These are phyloP conservation scores for Triglochin maritima DNA, from an alignment of 106 monocot species.

Conservation along the genomic window DNA sequence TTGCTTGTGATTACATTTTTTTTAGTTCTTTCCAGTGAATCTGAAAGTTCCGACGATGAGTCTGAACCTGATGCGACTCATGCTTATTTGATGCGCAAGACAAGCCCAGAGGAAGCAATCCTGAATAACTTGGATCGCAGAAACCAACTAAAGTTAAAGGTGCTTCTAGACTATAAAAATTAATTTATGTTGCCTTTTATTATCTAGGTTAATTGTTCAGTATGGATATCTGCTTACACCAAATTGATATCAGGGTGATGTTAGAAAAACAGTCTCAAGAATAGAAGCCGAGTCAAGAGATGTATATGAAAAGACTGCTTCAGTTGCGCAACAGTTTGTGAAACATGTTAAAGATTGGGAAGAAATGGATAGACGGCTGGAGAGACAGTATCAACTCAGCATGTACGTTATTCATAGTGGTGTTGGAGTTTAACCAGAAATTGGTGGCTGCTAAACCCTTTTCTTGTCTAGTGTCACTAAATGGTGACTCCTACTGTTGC, in stretches of 20 bases:
- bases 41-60: conserved; percentile 49
- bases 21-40: conserved; percentile 37
- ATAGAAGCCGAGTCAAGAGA: conserved; percentile 35
- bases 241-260: conserved; percentile 38
- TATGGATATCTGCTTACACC: no score
- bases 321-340: conserved; percentile 31
- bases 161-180: conserved; percentile 2
- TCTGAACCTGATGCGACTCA: conserved; percentile 3
- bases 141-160: conserved; percentile 44
- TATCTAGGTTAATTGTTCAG: no score
- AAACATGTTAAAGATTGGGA: conserved; percentile 40
- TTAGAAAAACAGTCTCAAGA: conserved; percentile 45
- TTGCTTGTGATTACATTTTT: background rate
- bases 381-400: conserved; percentile 63
- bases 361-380: conserved; percentile 58
- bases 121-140: conserved; percentile 51
- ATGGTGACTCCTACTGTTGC: no score
- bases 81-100: conserved; percentile 38
- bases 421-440: background rate
- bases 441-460: background rate
- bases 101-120: conserved; percentile 37
- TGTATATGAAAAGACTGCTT: conserved; percentile 30
- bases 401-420: conserved; percentile 38
- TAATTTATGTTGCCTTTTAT: background rate
- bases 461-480: background rate